A percentile compares a stretch with the other conserved stretches of the same genome.
Evolutionary conservation across 495 filamentous ascomycete genomes (phyloP).

Genomic region (Coniosporium apollinis): DNA sequence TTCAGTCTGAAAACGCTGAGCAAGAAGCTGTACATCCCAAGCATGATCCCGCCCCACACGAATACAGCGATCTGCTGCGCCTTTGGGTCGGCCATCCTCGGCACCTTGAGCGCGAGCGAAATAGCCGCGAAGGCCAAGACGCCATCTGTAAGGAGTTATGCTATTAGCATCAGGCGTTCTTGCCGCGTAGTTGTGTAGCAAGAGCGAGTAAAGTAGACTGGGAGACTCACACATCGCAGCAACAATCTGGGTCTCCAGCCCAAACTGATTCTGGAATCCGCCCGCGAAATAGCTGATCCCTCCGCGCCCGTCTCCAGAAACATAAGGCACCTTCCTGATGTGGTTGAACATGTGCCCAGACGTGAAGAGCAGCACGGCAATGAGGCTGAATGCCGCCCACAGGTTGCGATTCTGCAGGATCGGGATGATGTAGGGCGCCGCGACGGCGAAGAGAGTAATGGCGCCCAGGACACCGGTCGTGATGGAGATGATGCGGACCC

Average conservation of each 20-base stretch:
- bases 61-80: slow-evolving; percentile 69
- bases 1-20: slow-evolving; percentile 87
- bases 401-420: slow-evolving; percentile 78
- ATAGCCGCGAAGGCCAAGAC: slow-evolving; percentile 85
- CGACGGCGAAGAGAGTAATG: slow-evolving; percentile 50
- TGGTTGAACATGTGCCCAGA: slow-evolving; percentile 99
- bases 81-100: slow-evolving; percentile 61
- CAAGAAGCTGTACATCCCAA: slow-evolving; percentile 81
- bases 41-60: slow-evolving; percentile 62
- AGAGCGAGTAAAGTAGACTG: not conserved
- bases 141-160: slow-evolving; percentile 70
- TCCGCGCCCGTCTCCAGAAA: slow-evolving; percentile 68
- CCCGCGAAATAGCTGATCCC: slow-evolving; percentile 83
- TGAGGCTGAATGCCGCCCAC: slow-evolving; percentile 82
- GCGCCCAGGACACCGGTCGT: slow-evolving; percentile 50
- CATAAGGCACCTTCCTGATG: slow-evolving; percentile 92
- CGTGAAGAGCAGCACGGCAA: slow-evolving; percentile 85
- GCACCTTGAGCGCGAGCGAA: slow-evolving; percentile 75
- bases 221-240: slow-evolving; percentile 77
- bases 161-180: too few species aligned
- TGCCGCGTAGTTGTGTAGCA: too few species aligned
- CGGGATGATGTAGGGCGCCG: slow-evolving; percentile 73
- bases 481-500: slow-evolving; percentile 50
- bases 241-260: slow-evolving; percentile 89
- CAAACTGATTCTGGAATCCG: slow-evolving; percentile 90